Conservation (phyloP, 768 basidiomycete genomes). For the Chalciporus pseudorubinellus region DNA sequence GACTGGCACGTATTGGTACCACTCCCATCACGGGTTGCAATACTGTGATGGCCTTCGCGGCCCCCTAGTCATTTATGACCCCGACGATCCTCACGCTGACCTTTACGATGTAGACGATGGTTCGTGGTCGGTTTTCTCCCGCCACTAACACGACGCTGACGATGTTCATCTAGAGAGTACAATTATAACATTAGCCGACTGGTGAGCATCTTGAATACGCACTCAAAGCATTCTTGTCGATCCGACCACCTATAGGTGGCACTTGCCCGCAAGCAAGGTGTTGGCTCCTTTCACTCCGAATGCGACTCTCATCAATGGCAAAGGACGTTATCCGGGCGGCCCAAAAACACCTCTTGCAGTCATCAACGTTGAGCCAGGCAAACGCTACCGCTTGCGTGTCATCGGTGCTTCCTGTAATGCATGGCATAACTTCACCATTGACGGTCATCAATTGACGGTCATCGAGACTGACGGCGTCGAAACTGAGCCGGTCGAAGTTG, state of each 20-base stretch:
- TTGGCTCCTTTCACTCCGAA: slow-evolving; percentile 29
- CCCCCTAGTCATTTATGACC: slow-evolving; percentile 45
- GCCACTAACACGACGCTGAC: not conserved
- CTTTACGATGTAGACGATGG: slow-evolving; percentile 50
- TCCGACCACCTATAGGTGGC: slow-evolving; percentile 23
- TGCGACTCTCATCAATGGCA: slow-evolving; percentile 46
- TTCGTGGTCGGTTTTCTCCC: slow-evolving; percentile 12
- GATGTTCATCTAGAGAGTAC: slow-evolving; percentile 33
- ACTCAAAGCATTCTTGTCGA: not conserved
- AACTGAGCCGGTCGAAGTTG: slow-evolving; percentile 34
- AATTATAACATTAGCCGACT: slow-evolving; percentile 44
- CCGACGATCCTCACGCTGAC: slow-evolving; percentile 38
- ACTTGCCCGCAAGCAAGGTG: slow-evolving; percentile 20
- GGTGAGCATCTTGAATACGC: slow-evolving; percentile 29
- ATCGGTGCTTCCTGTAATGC: slow-evolving; percentile 35
- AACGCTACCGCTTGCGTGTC: slow-evolving; percentile 41
- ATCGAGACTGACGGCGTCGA: slow-evolving; percentile 45
- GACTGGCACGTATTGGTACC: slow-evolving; percentile 51
- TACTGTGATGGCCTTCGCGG: slow-evolving; percentile 44
- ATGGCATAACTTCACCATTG: slow-evolving; percentile 34
- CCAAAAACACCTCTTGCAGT: slow-evolving; percentile 36
- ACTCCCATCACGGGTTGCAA: slow-evolving; percentile 40
- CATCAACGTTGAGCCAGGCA: slow-evolving; percentile 37
- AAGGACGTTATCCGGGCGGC: slow-evolving; percentile 37
- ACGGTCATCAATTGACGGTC: slow-evolving; percentile 37